Evolutionary conservation across 345 rosid species (phyloP), one percentile per base, ranked within the genome.

Genomic region (Corchorus olitorius): DNA sequence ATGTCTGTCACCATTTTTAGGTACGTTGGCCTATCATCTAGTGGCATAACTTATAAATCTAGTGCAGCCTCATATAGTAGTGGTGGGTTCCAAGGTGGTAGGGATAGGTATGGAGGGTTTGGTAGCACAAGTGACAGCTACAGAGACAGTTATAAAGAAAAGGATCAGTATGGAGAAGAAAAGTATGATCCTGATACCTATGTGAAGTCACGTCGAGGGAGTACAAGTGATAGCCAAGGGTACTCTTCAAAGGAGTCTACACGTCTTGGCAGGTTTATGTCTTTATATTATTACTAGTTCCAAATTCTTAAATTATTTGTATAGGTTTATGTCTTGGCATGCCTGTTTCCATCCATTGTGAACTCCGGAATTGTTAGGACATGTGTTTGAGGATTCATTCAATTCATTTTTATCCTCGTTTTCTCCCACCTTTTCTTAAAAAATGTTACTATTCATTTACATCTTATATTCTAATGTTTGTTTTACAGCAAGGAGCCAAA

Each of bases 21-120:
- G 93, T 97, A 91, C 54, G 70, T 97, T 75, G 98, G 99, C 34
- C 95, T 97, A 76, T 94, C 99, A 56, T 97, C 99, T 22, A 79
- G 87, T 22, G 97, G 97, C 72, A 82, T 90, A 41, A 82, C 97
- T 59, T 87, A 85, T 70, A 97, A 90, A 70, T 89, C 97, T 75
- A 85, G 92, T 77, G 76, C 91, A 80, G 83, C 85, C 75, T 84
- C 98, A 4, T 92, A 71, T 76, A 82, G 92, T 72, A 86, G 88
- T 60, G 75, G 90, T 55, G 74, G 89, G 77, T 81, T 77, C 76
- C 77, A 74, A 54, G 81, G 93, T 76, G 77, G 89, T 73, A 89
- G 73, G 60, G 90, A 86, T 79, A 83, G 83, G 67, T 87, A 87
- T 81, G 88, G 87, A 43, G 87, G 86, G 68, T 12, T 69, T 10